Base-by-base conservation (phyloP, 768 basidiomycete species). In the Asterophora parasitica region DNA sequence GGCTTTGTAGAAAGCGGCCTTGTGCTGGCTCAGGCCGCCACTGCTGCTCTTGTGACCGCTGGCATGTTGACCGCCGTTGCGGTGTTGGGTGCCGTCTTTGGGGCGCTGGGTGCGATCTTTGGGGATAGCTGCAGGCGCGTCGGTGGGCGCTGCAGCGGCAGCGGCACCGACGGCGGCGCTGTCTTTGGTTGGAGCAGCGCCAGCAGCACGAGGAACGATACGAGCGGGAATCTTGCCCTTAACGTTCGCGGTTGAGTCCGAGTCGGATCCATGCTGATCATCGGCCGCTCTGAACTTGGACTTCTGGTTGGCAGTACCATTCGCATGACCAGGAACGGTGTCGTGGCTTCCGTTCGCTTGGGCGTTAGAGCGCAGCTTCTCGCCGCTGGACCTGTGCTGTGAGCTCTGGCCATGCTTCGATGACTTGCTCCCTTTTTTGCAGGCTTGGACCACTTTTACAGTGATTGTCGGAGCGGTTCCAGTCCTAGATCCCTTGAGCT, bases 121-220 rank as follows among this genome's bases (percentile, higher is more conserved):
- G n/a, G n/a, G n/a, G n/a, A n/a, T n/a, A n/a, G n/a, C n/a, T n/a
- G n/a, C n/a, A n/a, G 57, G 53, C 4, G 56, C 49, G 27, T 40
- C 45, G 13, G 57, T 56, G 31, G 53, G 27, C 17, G 59, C 51
- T 44, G 48, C 12, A 17, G 53, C 42, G 28, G 44, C 16, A 10
- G 28, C 23, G 12, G 38, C 42, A 19, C 26, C 36, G 4, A 45
- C 41, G 32, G 43, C 38, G 33, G 35, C 34, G 39, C 38, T 38
- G 34, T 36, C 48, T 37, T n/a, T 31, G 16, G 46, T 44, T 9
- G 49, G 44, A 19, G 60, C 40, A 47, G 51, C 50, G 7, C 52
- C 51, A 12, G 49, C 53, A 17, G 46, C 11, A 41, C 45, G 44
- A 20, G 44, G 32, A 10, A 36, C 32, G 26, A 46, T 33, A 6